These are phyloP conservation scores for Tolypocladium album DNA, from an alignment of 2,329 filamentous ascomycete genomes.

Conservation along the genomic window DNA sequence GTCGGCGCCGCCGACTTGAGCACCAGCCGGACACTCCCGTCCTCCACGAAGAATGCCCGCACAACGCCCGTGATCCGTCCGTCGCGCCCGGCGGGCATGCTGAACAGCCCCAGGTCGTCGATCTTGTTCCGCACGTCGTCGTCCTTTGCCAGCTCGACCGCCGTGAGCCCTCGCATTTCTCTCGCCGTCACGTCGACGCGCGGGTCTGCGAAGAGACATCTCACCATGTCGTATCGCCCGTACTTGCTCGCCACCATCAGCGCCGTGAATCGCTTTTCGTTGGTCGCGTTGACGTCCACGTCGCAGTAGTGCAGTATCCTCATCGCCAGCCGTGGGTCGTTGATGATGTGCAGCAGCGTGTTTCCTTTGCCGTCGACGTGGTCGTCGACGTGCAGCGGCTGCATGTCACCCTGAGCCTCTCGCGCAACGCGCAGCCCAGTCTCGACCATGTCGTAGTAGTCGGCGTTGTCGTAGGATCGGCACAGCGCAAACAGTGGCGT, in stretches of 20 bases:
- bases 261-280: conserved; percentile 89
- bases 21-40: conserved; percentile 84
- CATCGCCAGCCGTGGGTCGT: conserved; percentile 66
- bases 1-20: conserved; percentile 87
- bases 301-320: conserved; percentile 76
- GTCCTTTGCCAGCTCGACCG: conserved; percentile 93
- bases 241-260: conserved; percentile 99
- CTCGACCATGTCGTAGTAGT: conserved; percentile 82
- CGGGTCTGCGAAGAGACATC: conserved; percentile 76
- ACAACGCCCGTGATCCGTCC: conserved; percentile 87
- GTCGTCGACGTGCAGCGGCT: conserved; percentile 80
- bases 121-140: conserved; percentile 95
- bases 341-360: conserved; percentile 89
- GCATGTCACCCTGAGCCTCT: conserved; percentile 61
- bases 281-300: conserved; percentile 89
- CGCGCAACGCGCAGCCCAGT: conserved; percentile 67
- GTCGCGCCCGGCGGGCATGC: conserved; percentile 59
- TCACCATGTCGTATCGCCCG: conserved; percentile 85
- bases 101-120: conserved; percentile 82
- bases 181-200: conserved; percentile 76
- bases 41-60: conserved; percentile 92
- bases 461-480: conserved; percentile 84
- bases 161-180: conserved; percentile 80
- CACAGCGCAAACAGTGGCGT: conserved; percentile 95
- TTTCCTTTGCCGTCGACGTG: conserved; percentile 92